Evolutionary conservation across 202 grass and related monocot genomes (phyloP).

Genomic region (Brachypodium distachyon): DNA sequence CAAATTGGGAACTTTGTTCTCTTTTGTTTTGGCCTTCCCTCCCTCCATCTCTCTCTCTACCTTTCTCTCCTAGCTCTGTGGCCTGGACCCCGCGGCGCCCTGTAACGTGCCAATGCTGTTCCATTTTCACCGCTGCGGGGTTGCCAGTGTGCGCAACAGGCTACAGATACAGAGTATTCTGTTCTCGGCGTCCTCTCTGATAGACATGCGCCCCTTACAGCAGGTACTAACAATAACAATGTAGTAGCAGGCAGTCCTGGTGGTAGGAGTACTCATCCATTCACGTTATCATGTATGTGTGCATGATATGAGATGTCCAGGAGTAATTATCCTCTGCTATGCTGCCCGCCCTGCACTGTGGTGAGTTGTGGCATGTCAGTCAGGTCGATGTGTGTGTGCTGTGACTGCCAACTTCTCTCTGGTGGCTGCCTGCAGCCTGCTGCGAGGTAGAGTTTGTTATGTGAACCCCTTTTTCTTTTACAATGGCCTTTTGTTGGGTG

Average conservation of each 20-base stretch:
- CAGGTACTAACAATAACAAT: not conserved
- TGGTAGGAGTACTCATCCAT: not conserved
- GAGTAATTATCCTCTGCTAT: not conserved
- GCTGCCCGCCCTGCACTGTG: not conserved
- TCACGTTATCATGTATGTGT: not conserved
- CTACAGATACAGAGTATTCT: not conserved
- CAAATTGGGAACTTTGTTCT: conserved; percentile 28
- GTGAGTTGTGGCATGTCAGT: not conserved
- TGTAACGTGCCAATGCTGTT: not conserved
- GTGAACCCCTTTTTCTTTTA: not conserved
- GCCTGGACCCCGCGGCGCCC: not conserved
- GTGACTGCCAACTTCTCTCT: not conserved
- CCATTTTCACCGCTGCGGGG: not conserved
- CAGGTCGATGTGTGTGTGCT: not conserved
- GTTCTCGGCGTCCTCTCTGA: not conserved
- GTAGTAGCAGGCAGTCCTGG: too few species aligned
- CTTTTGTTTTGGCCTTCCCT: not conserved
- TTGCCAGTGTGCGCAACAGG: not conserved
- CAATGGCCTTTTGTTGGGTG: not conserved
- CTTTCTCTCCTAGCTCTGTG: not conserved
- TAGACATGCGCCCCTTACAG: not conserved
- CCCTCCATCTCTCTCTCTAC: not conserved
- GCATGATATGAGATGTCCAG: not conserved
- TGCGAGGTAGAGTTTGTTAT: not conserved
- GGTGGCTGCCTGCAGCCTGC: not conserved